Base-by-base conservation (phyloP, 2,329 filamentous ascomycete genomes). In the Magnaporthiopsis rhizophila region DNA sequence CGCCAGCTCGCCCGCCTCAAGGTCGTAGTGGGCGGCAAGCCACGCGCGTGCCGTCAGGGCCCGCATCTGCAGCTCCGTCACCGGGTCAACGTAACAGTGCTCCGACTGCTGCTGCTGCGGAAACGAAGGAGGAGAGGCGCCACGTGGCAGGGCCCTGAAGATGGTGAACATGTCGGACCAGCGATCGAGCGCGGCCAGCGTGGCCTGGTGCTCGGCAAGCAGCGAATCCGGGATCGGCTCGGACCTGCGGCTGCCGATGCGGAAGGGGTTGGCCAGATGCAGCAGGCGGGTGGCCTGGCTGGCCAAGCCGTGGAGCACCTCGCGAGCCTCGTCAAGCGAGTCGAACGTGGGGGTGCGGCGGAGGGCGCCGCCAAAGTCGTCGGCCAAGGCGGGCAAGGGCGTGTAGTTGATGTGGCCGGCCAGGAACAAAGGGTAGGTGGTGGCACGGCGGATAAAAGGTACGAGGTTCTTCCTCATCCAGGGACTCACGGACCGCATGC, bases 341-440 rank as follows among this genome's bases (percentile, higher is more conserved):
- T 64, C 38, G 21, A 61, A 64, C 1, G 38, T 24, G 1, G 66
- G 65, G 1, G 61, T 24, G 26, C 32, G 28, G 53, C 56, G 63
- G 45, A 53, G 45, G 18, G 21, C 45, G 45, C 45, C 45, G 18
- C 45, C 45, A 38, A 59, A 59, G 30, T 32, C 36, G 15, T 62
- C 64, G 5, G 26, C 32, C 15, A 73, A 62, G 15, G 62, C 63
- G 0, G 73, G 72, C 30, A 74, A 72, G n/a, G 65, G 65, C 11
- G 64, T 62, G 3, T 65, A 30, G 3, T 64, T 64, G 18, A 53
- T 8, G 7, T 13, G 45, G n/a, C 65, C 64, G 1, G 71, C 68
- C 57, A 78, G 78, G 68, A 80, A 79, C 61, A 74, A 72, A 0
- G 78, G 78, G 1, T 78, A 73, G 3, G 79, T 66, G 53, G 71